Conservation (phyloP, 2,329 filamentous ascomycete genomes). For the Pestalotiopsis sp. region DNA sequence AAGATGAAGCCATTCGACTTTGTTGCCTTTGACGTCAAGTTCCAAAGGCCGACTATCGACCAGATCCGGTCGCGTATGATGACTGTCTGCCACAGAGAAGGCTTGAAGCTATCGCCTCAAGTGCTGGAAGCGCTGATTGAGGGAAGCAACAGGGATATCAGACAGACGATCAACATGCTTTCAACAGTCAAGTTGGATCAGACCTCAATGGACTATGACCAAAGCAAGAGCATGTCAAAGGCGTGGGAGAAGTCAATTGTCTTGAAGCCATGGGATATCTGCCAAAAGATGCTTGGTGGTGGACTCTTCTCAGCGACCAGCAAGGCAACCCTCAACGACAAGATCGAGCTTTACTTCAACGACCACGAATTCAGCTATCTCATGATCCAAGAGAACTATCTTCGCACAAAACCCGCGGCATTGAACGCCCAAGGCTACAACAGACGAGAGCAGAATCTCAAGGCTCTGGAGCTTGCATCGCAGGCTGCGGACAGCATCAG, state of each 20-base stretch:
- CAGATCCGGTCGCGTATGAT: constrained; percentile 90
- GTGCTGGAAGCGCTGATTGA: constrained; percentile 95
- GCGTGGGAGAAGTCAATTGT: constrained; percentile 98
- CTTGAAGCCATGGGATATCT: constrained; percentile 97
- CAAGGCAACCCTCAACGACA: constrained; percentile 90
- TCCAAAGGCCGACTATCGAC: constrained; percentile 86
- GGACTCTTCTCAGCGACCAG: constrained; percentile 84
- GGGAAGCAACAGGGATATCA: constrained; percentile 92
- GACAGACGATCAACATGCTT: constrained; percentile 98
- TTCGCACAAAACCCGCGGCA: constrained; percentile 76
- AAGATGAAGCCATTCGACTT: constrained; percentile 99
- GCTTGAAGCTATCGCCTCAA: constrained; percentile 77
- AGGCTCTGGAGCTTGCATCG: constrained; percentile 83
- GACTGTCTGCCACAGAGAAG: constrained; percentile 93
- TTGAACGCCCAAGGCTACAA: constrained; percentile 60
- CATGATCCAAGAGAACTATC: constrained; percentile 98
- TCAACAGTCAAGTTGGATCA: constrained; percentile 91
- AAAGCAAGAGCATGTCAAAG: constrained; percentile 93
- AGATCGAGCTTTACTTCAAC: constrained; percentile 98
- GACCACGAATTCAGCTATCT: constrained; percentile 97
- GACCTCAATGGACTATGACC: constrained; percentile 76
- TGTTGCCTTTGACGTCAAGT: constrained; percentile 81
- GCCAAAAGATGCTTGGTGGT: constrained; percentile 85
- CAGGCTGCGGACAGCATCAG: constrained; percentile 94
- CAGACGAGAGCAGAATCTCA: constrained; percentile 73